These are phyloP conservation scores for Kluyveromyces sp. DNA, from an alignment of 1,139 yeast species.

Conservation along the genomic window DNA sequence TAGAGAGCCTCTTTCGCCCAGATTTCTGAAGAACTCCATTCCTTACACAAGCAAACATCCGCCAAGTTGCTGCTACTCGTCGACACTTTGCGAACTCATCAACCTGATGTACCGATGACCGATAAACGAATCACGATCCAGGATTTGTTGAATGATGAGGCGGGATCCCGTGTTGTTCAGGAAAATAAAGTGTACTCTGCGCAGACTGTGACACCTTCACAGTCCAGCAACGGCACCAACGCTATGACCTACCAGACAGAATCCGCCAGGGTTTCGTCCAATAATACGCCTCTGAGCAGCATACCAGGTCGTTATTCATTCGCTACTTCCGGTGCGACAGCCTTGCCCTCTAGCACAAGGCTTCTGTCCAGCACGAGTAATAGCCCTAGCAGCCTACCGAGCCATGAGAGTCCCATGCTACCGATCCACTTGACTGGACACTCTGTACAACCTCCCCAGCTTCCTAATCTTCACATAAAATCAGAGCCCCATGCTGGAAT, in stretches of 20 bases:
- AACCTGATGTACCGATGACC: slow-evolving; percentile 6
- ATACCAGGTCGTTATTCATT: not conserved
- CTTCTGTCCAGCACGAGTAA: not conserved
- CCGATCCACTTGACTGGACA: not conserved
- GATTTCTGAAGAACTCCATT: too few relatives aligned
- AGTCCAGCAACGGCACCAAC: not conserved
- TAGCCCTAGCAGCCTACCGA: not conserved
- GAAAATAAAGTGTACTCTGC: not conserved
- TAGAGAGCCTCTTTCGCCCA: not conserved
- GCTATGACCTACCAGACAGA: not conserved
- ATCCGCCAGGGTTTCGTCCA: not conserved
- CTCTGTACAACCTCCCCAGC: slow-evolving; percentile 1
- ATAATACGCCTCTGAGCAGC: not conserved
- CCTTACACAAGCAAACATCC: too few relatives aligned
- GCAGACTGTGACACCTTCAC: not conserved
- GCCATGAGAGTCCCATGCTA: not conserved
- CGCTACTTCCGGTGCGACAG: not conserved
- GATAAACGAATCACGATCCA: slow-evolving; percentile 5
- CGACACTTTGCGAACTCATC: not conserved
- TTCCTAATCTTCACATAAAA: not conserved
- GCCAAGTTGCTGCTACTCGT: slow-evolving; percentile 3
- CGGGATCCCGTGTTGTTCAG: not conserved
- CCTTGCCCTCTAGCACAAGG: slow-evolving; percentile 1
- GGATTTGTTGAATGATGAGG: slow-evolving; percentile 6
- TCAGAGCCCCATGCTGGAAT: not conserved